Evolutionary conservation across 2,329 filamentous ascomycete genomes (phyloP), one percentile per base, ranked within the genome.

Genomic region (Clonostachys sp.): DNA sequence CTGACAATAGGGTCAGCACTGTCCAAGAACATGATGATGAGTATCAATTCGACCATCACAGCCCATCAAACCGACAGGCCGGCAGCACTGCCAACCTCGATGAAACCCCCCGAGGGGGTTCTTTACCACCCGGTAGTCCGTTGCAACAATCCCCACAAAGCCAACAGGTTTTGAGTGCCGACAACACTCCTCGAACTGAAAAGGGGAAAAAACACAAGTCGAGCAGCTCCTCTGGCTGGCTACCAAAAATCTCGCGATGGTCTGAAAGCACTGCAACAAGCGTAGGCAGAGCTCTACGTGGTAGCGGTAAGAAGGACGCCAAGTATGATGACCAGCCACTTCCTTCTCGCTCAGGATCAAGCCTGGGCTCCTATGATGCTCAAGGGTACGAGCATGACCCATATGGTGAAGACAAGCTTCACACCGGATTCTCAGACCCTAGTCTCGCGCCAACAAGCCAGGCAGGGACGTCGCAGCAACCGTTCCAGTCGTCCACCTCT

Each of bases 231-330:
- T 89, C 88, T 1, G 75, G 80, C 45, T 84, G 82, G 74, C 87
- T 95, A 51, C 91, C 91, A 20, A 96, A 95, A 72, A 91, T 96
- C 52, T 97, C 94, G 6, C 83, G 94, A 41, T 99, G 94, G 94
- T 97, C 92, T 0, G 94, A 95, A 70, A 97, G 92, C 3, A 99
- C 94, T 0, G 81, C 91, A 5, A 96, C 91, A 1, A 95, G 90
- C 51, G 83, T 91, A 41, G 85, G 89, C 41, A 86, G 87, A 56
- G 87, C 86, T 39, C 87, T 91, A 63, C 82, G 86, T 39, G 82
- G 80, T 57, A 89, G 83, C 57, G 75, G 74, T 41, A 74, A 73
- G 61, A 81, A 78, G 57, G 75, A 78, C 41, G 73, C 74, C 69
- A 84, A 72, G 68, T 83, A 74, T 64, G 85, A 72, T 68, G 84